Base-by-base conservation (phyloP, 495 filamentous ascomycete species). In the Xylaria palmicola region DNA sequence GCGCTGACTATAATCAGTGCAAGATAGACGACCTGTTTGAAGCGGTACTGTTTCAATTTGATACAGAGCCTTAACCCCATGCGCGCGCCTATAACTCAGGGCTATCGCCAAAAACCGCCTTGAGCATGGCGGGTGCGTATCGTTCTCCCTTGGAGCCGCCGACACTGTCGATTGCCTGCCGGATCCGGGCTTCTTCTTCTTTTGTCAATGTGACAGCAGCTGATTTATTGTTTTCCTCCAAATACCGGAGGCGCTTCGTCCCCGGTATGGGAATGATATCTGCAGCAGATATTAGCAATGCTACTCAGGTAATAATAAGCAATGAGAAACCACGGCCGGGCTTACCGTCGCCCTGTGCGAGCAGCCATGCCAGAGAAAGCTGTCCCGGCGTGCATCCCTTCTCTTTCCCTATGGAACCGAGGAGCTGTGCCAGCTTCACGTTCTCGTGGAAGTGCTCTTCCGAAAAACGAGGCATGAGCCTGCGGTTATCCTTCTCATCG, bases 251-350 rank as follows among this genome's bases (percentile, higher is more conserved):
- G 27, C 64, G 53, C 56, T 71, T 80, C 0, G 77, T 81, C 0
- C 80, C 81, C 0, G 85, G 83, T 54, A 85, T 84, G 0, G 83
- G 79, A 50, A 86, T 76, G 27, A 86, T 74, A 56, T 85, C 80
- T 39, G 71, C 6, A 6, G 15, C 2, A 10, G 17, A 55, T 32
- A 49, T 57, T 32, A 55, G 37, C 13, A 3, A 13, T n/a, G 56
- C 30, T 36, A 6, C 13, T 19, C 12, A 19, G n/a, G n/a, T 22
- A 56, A 19, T 7, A 20, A 6, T 34, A n/a, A 27, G 7, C 4
- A 3, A 32, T 26, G 3, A 15, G 19, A 15, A 20, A 15, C 6
- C 7, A 6, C 12, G 37, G 37, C 3, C 13, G 30, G 29, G 3
- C 80, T 30, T 73, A 71, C 82, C 79, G 15, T 78, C 69, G 0